phyloP scores from a whole-genome alignment of 2,329 filamentous ascomycete species.

The Xylariaceae sp. region DNA sequence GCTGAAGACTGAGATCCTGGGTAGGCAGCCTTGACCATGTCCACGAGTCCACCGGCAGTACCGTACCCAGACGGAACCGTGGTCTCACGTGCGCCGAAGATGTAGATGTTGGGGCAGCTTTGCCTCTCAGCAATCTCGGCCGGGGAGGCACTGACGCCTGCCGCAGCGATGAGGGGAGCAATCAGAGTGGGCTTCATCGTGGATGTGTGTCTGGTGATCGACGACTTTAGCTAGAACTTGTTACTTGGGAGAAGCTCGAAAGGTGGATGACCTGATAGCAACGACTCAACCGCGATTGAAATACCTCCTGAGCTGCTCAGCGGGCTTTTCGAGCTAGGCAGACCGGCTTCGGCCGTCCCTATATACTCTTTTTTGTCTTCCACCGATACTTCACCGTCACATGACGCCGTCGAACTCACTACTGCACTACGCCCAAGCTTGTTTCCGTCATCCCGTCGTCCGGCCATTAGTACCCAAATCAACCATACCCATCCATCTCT shows the following conservation, averaged over 20 bases:
- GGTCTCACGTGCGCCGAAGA: constrained; percentile 48
- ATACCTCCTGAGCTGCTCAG: neutral
- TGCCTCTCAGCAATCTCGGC: constrained; percentile 19
- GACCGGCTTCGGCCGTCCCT: neutral
- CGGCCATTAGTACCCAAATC: no score
- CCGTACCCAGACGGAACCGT: constrained; percentile 42
- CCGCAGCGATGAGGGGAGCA: constrained; percentile 5
- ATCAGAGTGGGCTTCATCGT: constrained; percentile 7
- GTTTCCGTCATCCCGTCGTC: no score
- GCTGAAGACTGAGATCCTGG: constrained; percentile 36
- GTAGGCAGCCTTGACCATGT: constrained; percentile 39
- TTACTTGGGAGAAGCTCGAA: neutral
- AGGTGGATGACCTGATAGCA: neutral
- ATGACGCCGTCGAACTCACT: neutral
- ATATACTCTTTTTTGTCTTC: neutral
- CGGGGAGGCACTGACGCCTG: constrained; percentile 3
- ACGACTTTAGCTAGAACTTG: neutral
- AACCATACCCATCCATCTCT: no score
- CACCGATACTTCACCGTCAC: neutral
- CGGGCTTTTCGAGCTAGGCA: neutral
- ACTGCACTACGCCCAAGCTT: no score
- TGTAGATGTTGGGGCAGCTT: constrained; percentile 41
- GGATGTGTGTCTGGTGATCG: no score
- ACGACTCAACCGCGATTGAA: neutral
- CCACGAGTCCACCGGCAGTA: constrained; percentile 38